phyloP scores from a whole-genome alignment of 2,329 filamentous ascomycete species.

The Fusarium mundagurra region DNA sequence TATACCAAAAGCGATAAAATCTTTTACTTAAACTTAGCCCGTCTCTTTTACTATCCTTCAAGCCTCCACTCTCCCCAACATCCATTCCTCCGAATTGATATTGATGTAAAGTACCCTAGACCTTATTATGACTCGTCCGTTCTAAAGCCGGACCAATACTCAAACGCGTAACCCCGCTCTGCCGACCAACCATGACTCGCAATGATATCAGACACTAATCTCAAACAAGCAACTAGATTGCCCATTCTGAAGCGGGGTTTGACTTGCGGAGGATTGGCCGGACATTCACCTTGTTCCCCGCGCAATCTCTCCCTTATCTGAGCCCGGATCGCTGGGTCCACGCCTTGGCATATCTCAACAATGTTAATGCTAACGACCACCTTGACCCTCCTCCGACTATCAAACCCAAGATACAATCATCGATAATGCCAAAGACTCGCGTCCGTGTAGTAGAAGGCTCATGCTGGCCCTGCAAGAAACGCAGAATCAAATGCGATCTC shows the following conservation, averaged over 20 bases:
- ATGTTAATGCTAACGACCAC: not conserved
- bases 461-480: constrained; percentile 57
- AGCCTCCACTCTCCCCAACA: not conserved
- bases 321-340: not conserved
- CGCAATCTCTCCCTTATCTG: not conserved
- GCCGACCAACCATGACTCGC: not conserved
- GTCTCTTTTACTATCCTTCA: not conserved
- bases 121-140: not conserved
- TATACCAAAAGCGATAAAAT: accelerated
- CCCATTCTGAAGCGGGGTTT: constrained; percentile 27
- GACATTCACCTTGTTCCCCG: constrained; percentile 22
- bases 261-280: not conserved
- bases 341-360: not conserved
- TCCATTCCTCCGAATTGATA: too few relatives aligned
- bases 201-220: constrained; percentile 3
- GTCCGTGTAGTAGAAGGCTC: constrained; percentile 48
- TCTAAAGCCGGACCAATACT: not conserved
- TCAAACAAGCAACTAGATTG: constrained; percentile 36
- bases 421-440: constrained; percentile 13
- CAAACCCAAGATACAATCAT: not conserved
- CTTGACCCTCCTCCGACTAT: too few relatives aligned
- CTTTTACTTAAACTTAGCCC: accelerated
- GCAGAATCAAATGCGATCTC: constrained; percentile 56
- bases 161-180: not conserved
- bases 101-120: not conserved